Evolutionary conservation across 2,329 filamentous ascomycete genomes (phyloP).

Genomic region (Fusarium keratoplasticum): DNA sequence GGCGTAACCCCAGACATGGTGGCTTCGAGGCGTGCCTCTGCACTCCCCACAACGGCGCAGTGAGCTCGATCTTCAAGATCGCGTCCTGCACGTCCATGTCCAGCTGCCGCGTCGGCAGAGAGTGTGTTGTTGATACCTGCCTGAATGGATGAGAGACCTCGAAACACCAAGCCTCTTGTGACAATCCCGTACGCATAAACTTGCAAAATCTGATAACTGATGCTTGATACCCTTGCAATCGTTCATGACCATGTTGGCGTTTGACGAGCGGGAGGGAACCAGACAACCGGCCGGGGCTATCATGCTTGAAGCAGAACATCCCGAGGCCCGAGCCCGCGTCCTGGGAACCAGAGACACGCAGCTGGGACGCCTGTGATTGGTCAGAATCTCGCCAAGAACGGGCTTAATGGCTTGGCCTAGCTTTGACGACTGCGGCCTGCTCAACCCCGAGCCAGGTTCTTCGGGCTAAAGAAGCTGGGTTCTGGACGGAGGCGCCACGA

Average conservation of each 20-base stretch:
- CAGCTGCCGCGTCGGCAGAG: conserved; percentile 1
- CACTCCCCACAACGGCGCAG: conserved; percentile 16
- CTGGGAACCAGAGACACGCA: conserved; percentile 43
- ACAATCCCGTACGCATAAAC: not conserved
- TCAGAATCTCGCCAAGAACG: conserved; percentile 4
- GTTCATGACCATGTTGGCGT: conserved; percentile 26
- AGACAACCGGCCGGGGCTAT: conserved; percentile 34
- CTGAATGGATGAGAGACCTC: not conserved
- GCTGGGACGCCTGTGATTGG: conserved; percentile 47
- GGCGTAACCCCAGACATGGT: conserved; percentile 15
- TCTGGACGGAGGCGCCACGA: conserved; percentile 24
- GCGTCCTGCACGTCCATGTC: conserved; percentile 7
- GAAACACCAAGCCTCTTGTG: not conserved
- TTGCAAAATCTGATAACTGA: conserved; percentile 20
- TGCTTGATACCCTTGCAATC: conserved; percentile 11
- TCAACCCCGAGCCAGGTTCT: conserved; percentile 16
- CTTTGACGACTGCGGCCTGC: conserved; percentile 19
- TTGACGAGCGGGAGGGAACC: conserved; percentile 18
- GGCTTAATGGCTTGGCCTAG: conserved; percentile 14
- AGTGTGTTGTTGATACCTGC: not conserved
- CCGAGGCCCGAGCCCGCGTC: conserved; percentile 47
- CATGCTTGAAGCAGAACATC: conserved; percentile 46
- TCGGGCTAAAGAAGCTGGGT: conserved; percentile 22
- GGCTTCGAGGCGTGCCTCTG: conserved; percentile 8
- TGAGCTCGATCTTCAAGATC: conserved; percentile 25